Evolutionary conservation across 768 basidiomycete genomes (phyloP), one percentile per base, ranked within the genome.

Genomic region (Trametes gibbosa): DNA sequence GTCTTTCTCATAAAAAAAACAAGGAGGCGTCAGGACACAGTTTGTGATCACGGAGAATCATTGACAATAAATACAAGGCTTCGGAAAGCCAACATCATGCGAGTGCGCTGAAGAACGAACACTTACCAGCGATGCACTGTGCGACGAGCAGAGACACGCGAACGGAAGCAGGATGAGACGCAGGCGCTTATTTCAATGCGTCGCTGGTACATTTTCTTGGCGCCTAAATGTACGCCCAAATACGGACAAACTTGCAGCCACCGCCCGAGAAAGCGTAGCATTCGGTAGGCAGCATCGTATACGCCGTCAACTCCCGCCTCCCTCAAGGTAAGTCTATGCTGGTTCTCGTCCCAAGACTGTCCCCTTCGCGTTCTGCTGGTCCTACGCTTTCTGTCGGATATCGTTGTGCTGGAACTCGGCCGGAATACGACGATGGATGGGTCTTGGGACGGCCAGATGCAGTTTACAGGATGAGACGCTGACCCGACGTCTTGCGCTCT

Each of bases 21-120:
- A 23, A 57, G 46, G 39, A 53, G 48, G 60, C 55, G 54, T 85
- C 84, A 85, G 81, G 62, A 75, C 69, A 71, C 72, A 67, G 59
- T 48, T 74, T 83, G 76, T 72, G 75, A 81, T 86, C 85, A 85
- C 34, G 63, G 52, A 51, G 55, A 62, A 64, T 74, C 70, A 74
- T 68, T 65, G 84, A 88, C 85, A 89, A 88, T 86, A 89, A 86
- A 88, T 87, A 79, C 66, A 63, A 74, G 71, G 76, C 73, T 68
- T 66, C 64, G 63, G 39, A 63, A 65, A 74, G 76, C 70, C 74
- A 53, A 47, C 83, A 85, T 84, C 84, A 82, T 76, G n/a, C 58
- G 43, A 10, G 42, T 53, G 53, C 23, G n/a, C 24, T 40, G 40
- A 8, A 29, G 48, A 43, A 53, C n/a, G 46, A 2, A 24, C 5